A percentile compares a stretch with the other conserved stretches of the same genome.
Evolutionary conservation across 2,329 filamentous ascomycete genomes (phyloP).

Genomic region (Colletotrichum sp.): DNA sequence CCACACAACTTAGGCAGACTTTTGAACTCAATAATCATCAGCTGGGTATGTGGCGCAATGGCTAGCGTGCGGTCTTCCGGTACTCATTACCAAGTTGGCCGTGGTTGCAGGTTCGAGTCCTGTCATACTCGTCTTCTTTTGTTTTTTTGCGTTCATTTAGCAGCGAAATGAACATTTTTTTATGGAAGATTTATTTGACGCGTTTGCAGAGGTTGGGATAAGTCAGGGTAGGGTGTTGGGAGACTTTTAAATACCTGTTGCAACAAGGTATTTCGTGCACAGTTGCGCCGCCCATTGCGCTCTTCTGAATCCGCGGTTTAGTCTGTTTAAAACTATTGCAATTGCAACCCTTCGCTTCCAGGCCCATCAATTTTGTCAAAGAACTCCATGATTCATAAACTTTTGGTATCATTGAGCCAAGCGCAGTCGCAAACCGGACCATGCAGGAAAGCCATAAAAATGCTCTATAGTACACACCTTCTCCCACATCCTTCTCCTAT

Average conservation of each 20-base stretch:
- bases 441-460: background rate
- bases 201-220: background rate
- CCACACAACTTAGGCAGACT: background rate
- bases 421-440: background rate
- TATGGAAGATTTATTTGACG: fast-evolving
- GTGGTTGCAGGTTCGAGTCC: background rate
- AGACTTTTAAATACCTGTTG: background rate
- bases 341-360: background rate
- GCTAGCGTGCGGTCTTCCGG: background rate
- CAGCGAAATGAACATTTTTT: fast-evolving
- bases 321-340: background rate
- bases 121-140: background rate
- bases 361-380: background rate
- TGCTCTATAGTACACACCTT: background rate
- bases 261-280: background rate
- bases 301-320: background rate
- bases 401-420: background rate
- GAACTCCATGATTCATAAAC: background rate
- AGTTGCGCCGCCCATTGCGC: background rate
- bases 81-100: background rate
- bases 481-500: background rate
- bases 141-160: background rate
- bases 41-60: background rate
- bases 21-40: fast-evolving
- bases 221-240: background rate